phyloP scores from a whole-genome alignment of 2,329 filamentous ascomycete species.

The Diaporthe sp. region DNA sequence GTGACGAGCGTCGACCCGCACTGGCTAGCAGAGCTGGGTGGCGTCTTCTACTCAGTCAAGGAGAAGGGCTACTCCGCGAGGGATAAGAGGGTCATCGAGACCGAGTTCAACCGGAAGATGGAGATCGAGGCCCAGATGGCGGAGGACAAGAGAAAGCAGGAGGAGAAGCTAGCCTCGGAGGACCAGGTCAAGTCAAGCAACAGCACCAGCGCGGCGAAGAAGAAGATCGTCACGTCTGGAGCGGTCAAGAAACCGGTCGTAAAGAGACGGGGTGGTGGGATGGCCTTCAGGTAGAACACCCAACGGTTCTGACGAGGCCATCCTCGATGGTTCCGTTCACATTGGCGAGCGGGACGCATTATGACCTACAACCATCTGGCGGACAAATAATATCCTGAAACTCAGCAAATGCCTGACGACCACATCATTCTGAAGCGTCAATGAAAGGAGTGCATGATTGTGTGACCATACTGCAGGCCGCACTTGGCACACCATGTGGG shows the following conservation, averaged over 20 bases:
- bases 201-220: slow-evolving; percentile 45
- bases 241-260: slow-evolving; percentile 70
- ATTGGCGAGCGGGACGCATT: neutral
- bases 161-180: slow-evolving; percentile 64
- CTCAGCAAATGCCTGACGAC: neutral
- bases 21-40: slow-evolving; percentile 96
- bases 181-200: slow-evolving; percentile 56
- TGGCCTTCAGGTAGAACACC: slow-evolving; percentile 30
- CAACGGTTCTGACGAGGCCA: neutral
- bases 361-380: neutral
- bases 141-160: slow-evolving; percentile 78
- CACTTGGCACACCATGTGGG: neutral
- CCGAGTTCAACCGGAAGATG: slow-evolving; percentile 91
- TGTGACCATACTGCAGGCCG: neutral
- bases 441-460: neutral
- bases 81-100: slow-evolving; percentile 88
- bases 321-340: neutral
- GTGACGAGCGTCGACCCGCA: slow-evolving; percentile 96
- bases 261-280: slow-evolving; percentile 65
- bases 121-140: slow-evolving; percentile 95
- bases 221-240: slow-evolving; percentile 71
- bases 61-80: slow-evolving; percentile 94
- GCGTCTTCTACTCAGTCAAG: slow-evolving; percentile 97
- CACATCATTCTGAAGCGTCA: neutral
- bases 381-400: neutral